Percentiles rank a stretch among this genome's conserved stretches.
These are phyloP conservation scores for Serendipita indica DNA, from an alignment of 768 basidiomycete genomes.

Conservation along the genomic window DNA sequence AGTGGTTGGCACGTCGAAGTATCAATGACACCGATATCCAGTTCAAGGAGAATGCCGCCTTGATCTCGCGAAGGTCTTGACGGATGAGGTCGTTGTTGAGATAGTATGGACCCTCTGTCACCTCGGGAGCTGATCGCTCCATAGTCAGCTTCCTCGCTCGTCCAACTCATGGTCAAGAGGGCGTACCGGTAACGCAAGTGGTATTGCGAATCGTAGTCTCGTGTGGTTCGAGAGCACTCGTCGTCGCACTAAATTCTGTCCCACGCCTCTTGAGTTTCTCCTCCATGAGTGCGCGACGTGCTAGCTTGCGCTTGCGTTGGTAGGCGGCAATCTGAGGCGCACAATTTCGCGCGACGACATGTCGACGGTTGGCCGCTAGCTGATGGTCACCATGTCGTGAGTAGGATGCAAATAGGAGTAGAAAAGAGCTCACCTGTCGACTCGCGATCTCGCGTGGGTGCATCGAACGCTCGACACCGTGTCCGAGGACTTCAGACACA, in stretches of 20 bases:
- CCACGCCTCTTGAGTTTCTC: not conserved
- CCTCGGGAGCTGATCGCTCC: constrained; percentile 15
- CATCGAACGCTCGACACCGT: constrained; percentile 2
- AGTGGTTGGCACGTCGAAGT: constrained; percentile 26
- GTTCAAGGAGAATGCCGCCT: constrained; percentile 23
- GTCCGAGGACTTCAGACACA: not conserved
- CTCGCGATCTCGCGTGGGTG: constrained; percentile 6
- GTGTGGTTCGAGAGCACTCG: not conserved
- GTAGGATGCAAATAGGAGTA: not conserved
- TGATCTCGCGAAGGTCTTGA: constrained; percentile 22
- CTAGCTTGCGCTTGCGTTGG: not conserved
- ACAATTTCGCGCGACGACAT: not conserved
- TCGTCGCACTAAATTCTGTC: not conserved
- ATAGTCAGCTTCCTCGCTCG: not conserved
- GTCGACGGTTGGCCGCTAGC: not conserved
- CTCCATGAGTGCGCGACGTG: not conserved
- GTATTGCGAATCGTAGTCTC: constrained; percentile 3
- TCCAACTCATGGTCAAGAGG: not conserved
- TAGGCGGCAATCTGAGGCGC: not conserved
- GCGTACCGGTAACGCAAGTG: constrained; percentile 7
- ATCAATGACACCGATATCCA: constrained; percentile 28
- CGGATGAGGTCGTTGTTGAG: constrained; percentile 22
- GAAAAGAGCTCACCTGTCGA: not conserved
- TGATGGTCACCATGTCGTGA: not conserved
- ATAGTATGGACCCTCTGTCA: constrained; percentile 20